Evolutionary conservation across 2,329 filamentous ascomycete genomes (phyloP).

Genomic region (Pestalotiopsis sp.): DNA sequence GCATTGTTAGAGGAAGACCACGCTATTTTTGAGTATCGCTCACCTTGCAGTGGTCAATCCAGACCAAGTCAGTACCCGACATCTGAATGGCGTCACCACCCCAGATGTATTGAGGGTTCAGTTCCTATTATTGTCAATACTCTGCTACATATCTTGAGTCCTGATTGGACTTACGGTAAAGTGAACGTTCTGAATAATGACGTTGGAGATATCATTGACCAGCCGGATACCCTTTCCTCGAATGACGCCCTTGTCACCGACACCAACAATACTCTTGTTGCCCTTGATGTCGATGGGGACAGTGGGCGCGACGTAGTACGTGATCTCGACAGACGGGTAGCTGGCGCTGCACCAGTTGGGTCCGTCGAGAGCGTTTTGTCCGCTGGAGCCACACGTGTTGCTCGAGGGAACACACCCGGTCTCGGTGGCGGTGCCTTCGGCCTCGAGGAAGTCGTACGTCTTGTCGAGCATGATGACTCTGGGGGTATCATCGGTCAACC

Average conservation of each 20-base stretch:
- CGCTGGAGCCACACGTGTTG: neutral
- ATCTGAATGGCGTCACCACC: conserved; percentile 60
- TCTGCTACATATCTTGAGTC: neutral
- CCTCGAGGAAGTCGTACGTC: neutral
- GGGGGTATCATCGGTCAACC: neutral
- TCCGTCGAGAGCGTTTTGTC: neutral
- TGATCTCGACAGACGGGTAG: conserved; percentile 35
- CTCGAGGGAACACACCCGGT: neutral
- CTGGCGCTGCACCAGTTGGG: neutral
- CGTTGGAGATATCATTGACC: conserved; percentile 49
- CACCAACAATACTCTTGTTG: conserved; percentile 61
- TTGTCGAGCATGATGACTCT: neutral
- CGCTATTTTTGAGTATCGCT: neutral
- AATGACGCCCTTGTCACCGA: conserved; percentile 55
- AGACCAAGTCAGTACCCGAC: conserved; percentile 43
- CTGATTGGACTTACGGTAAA: conserved; percentile 41
- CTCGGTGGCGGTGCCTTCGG: neutral
- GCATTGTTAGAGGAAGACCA: neutral
- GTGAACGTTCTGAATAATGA: conserved; percentile 62
- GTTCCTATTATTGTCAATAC: neutral
- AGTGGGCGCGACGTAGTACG: conserved; percentile 53
- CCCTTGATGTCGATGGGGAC: conserved; percentile 53
- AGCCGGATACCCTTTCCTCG: conserved; percentile 58
- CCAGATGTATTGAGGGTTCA: conserved; percentile 62
- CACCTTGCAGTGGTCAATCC: conserved; percentile 27